phyloP scores from a whole-genome alignment of 2,329 filamentous ascomycete species.

The Colletotrichum cereale region DNA sequence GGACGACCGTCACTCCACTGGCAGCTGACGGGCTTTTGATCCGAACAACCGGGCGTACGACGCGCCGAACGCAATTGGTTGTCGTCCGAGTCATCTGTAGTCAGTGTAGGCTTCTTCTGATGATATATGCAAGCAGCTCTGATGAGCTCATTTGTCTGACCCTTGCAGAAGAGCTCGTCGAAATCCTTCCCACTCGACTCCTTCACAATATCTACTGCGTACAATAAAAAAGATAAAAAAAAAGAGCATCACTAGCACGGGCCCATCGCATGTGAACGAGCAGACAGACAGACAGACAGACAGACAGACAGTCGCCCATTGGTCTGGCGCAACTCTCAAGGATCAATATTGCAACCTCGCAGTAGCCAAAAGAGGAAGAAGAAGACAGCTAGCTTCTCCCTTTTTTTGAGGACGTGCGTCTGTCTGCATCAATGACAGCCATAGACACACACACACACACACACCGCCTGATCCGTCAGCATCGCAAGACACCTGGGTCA shows the following conservation, averaged over 20 bases:
- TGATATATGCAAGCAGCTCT: background rate
- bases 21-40: background rate
- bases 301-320: background rate
- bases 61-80: background rate
- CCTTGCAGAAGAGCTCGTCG: background rate
- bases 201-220: no score
- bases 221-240: no score
- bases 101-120: background rate
- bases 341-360: background rate
- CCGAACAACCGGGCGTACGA: background rate
- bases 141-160: background rate
- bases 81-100: background rate
- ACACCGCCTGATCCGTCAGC: background rate
- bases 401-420: no score
- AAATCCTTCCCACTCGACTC: no score
- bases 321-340: background rate
- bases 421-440: background rate
- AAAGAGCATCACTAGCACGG: background rate
- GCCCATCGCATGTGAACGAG: background rate
- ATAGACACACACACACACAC: no score
- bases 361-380: no score
- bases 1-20: background rate
- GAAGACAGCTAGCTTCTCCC: no score
- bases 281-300: no score
- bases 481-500: background rate